A percentile compares a stretch with the other conserved stretches of the same genome.
Conservation (phyloP, 768 basidiomycete genomes). For the Suillus discolor region DNA sequence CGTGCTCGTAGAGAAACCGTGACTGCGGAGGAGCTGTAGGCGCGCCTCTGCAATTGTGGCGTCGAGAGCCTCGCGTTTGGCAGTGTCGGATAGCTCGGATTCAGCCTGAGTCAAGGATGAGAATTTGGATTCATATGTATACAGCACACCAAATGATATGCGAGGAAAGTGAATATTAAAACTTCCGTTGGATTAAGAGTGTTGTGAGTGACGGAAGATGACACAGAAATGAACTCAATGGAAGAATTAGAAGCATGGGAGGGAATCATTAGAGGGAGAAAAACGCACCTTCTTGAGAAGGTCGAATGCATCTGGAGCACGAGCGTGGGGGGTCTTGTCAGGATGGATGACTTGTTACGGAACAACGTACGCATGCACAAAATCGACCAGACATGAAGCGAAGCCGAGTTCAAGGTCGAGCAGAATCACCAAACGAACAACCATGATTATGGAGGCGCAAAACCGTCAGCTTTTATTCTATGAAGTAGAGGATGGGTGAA, state of each 20-base stretch:
- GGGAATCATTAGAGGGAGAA: not conserved
- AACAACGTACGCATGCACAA: slow-evolving; percentile 43
- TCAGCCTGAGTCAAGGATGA: slow-evolving; percentile 63
- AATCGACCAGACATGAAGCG: slow-evolving; percentile 8
- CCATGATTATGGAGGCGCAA: slow-evolving; percentile 5
- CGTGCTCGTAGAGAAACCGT: slow-evolving; percentile 62
- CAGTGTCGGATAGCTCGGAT: slow-evolving; percentile 76
- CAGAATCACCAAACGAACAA: slow-evolving; percentile 3
- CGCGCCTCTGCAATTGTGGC: slow-evolving; percentile 80
- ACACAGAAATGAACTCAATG: not conserved
- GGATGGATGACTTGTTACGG: slow-evolving; percentile 87
- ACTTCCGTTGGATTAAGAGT: not conserved
- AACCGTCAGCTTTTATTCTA: slow-evolving; percentile 6
- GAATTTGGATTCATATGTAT: not conserved
- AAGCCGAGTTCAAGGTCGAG: not conserved
- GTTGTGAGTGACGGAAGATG: not conserved
- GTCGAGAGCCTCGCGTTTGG: slow-evolving; percentile 80
- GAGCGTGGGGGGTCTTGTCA: slow-evolving; percentile 90
- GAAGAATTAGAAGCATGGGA: not conserved
- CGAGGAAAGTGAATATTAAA: not conserved
- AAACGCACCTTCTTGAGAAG: slow-evolving; percentile 81
- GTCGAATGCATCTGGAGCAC: slow-evolving; percentile 92
- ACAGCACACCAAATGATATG: not conserved
- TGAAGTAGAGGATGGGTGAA: not conserved
- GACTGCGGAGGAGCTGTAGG: slow-evolving; percentile 59